These are phyloP conservation scores for Brassica hybrid DNA, from an alignment of 441 rosid species.

Conservation along the genomic window DNA sequence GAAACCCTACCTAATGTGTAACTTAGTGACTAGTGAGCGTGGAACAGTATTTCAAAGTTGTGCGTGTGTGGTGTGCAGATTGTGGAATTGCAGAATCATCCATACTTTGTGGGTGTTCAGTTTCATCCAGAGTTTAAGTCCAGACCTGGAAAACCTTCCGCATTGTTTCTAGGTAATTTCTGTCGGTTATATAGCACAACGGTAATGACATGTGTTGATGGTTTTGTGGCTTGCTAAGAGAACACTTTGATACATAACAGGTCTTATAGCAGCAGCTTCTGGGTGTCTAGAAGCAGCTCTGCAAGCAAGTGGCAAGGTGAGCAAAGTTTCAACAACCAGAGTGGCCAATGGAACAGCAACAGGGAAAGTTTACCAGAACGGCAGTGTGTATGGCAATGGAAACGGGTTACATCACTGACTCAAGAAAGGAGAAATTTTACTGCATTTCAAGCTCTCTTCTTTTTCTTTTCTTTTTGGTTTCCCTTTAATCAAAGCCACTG, in stretches of 20 bases:
- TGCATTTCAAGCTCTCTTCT: conserved; percentile 1
- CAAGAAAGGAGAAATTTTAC: conserved; percentile 11
- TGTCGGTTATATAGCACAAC: background rate
- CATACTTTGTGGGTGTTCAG: conserved; percentile 87
- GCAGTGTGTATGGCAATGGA: conserved; percentile 71
- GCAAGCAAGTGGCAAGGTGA: conserved; percentile 44
- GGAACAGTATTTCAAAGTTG: background rate
- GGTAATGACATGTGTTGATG: background rate
- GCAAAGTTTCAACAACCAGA: conserved; percentile 46
- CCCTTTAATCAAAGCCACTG: conserved; percentile 21
- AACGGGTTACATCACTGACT: conserved; percentile 66
- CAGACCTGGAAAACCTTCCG: conserved; percentile 93
- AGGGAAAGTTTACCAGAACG: conserved; percentile 57
- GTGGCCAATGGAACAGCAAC: conserved; percentile 50
- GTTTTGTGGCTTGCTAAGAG: conserved; percentile 19
- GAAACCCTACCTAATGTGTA: background rate
- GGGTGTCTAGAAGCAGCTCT: conserved; percentile 65
- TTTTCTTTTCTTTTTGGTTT: background rate
- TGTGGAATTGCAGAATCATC: conserved; percentile 79
- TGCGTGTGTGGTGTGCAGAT: conserved; percentile 53
- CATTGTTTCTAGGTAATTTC: conserved; percentile 71
- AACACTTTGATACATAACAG: conserved; percentile 45
- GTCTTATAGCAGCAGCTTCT: conserved; percentile 86
- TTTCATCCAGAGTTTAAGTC: conserved; percentile 98
- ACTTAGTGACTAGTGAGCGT: conserved; percentile 3